phyloP scores from a whole-genome alignment of 2,329 filamentous ascomycete species.

The Periconia digitata region DNA sequence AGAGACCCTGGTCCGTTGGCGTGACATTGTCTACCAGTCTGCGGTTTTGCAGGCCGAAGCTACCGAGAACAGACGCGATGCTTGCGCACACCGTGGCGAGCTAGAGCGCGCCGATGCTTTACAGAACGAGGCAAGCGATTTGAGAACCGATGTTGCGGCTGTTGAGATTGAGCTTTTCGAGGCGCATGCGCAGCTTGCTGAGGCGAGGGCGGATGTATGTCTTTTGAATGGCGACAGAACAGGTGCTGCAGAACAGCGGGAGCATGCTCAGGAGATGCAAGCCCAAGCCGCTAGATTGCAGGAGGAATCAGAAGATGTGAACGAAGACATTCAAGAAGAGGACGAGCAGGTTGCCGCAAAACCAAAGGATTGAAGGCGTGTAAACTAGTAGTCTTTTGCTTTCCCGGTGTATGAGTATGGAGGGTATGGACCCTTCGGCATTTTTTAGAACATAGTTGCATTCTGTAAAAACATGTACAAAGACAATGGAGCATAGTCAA shows the following conservation, averaged over 20 bases:
- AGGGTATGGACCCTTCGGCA: neutral
- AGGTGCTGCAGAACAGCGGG: neutral
- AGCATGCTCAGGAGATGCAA: neutral
- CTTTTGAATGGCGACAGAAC: neutral
- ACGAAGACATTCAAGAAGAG: neutral
- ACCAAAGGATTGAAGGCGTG: too few relatives aligned
- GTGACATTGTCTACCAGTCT: neutral
- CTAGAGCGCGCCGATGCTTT: slow-evolving; percentile 3
- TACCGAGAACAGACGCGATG: slow-evolving; percentile 11
- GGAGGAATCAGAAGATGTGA: neutral
- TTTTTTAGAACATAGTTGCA: too few relatives aligned
- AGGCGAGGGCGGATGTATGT: neutral
- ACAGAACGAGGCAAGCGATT: slow-evolving; percentile 4
- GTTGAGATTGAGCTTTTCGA: slow-evolving; percentile 5
- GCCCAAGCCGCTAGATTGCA: neutral
- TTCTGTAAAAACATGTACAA: too few relatives aligned
- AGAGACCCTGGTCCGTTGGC: neutral
- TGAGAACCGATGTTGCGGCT: slow-evolving; percentile 4
- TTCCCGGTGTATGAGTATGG: neutral
- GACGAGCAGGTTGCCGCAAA: neutral
- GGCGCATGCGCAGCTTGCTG: slow-evolving; percentile 1
- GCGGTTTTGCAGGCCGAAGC: slow-evolving; percentile 8
- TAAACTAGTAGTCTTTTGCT: too few relatives aligned
- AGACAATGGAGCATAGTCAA: too few relatives aligned
- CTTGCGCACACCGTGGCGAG: slow-evolving; percentile 5